Percentiles rank a stretch among this genome's conserved stretches.
Conservation (phyloP, 352 stramenopile genomes). For the Thalassiosira exigua region DNA sequence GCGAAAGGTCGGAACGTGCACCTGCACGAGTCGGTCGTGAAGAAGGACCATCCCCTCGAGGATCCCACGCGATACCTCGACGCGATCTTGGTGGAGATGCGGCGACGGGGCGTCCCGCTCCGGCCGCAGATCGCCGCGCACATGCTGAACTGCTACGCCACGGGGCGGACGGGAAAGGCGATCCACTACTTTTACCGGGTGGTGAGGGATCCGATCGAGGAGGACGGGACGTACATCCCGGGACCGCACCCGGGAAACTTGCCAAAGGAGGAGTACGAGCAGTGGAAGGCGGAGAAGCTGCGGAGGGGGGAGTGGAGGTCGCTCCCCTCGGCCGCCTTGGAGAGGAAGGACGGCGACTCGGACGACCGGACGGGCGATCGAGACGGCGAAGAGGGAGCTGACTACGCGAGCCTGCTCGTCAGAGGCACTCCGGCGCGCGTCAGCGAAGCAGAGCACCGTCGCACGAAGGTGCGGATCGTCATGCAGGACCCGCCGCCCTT, state of each 20-base stretch:
- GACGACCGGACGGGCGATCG: conserved; percentile 1
- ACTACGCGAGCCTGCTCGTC: too few species aligned
- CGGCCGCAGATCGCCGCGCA: conserved; percentile 63
- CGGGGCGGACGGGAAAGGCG: conserved; percentile 63
- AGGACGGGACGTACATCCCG: conserved; percentile 52
- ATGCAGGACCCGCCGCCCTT: conserved; percentile 62
- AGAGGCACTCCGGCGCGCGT: conserved; percentile 1
- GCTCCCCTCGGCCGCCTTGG: background rate
- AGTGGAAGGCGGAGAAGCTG: conserved; percentile 44
- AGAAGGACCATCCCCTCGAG: conserved; percentile 73
- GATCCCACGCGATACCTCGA: conserved; percentile 80
- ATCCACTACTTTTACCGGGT: conserved; percentile 82
- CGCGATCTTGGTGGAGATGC: conserved; percentile 83
- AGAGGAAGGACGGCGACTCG: background rate
- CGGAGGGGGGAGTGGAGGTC: conserved; percentile 25
- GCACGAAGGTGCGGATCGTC: conserved; percentile 39
- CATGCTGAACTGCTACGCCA: conserved; percentile 73
- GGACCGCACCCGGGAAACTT: conserved; percentile 51
- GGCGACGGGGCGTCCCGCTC: conserved; percentile 65
- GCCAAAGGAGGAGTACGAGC: conserved; percentile 31
- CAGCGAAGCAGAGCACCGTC: conserved; percentile 1
- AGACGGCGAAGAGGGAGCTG: conserved; percentile 13
- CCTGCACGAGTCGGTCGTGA: conserved; percentile 52
- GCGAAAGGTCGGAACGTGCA: conserved; percentile 72
- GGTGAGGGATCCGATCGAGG: conserved; percentile 52